Conservation (phyloP, 441 rosid species). For the Gossypium schwendimanii region DNA sequence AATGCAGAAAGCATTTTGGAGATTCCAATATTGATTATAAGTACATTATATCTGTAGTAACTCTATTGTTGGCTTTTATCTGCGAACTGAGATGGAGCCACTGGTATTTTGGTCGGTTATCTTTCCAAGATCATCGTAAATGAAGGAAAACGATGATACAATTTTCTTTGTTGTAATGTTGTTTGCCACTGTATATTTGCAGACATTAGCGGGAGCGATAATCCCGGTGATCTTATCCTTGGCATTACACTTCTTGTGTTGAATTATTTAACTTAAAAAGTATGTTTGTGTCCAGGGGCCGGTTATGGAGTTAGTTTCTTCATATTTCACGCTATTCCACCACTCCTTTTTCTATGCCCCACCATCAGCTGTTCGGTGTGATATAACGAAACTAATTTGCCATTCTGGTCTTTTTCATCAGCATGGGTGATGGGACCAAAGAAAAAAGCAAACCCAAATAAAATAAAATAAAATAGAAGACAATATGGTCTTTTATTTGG, state of each 20-base stretch:
- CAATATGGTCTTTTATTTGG: background rate
- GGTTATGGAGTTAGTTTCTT: background rate
- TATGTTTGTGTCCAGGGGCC: background rate
- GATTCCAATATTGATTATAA: background rate
- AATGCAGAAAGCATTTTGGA: background rate
- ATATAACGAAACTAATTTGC: background rate
- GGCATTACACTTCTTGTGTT: background rate
- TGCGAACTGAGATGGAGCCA: slow-evolving; percentile 2
- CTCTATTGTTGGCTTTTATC: background rate
- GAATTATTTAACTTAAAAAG: background rate
- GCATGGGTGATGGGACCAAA: background rate
- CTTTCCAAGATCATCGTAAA: background rate
- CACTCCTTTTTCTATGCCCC: background rate
- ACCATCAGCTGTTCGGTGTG: background rate
- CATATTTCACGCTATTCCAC: background rate
- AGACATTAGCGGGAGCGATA: background rate
- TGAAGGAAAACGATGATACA: background rate
- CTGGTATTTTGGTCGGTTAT: background rate
- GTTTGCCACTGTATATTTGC: background rate
- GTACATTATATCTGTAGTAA: background rate
- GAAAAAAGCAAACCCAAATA: background rate
- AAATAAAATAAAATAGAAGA: background rate
- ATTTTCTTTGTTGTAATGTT: background rate
- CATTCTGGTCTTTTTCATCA: background rate
- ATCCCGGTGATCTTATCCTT: background rate